Evolutionary conservation across 345 rosid species (phyloP), one percentile per base, ranked within the genome.

Genomic region (Boechera divaricarpa): DNA sequence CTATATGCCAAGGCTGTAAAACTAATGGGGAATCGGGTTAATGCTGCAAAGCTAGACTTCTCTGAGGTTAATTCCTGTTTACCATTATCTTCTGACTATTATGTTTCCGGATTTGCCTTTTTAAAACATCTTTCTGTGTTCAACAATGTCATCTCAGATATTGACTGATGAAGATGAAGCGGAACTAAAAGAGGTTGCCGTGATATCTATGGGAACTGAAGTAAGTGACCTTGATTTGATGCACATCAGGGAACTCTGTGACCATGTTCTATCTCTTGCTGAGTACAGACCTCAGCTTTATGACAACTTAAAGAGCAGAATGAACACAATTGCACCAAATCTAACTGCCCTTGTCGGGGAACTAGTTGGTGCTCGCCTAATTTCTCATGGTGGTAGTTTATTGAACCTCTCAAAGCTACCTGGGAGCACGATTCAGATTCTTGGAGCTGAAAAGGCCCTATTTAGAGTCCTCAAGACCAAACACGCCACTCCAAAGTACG

Each of bases 291-390:
- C 91, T 55, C 98, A 87, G 54, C 86, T 92, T 35, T 89, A 88
- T 63, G 99, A 92, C 70, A 88, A 88, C 69, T 42, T 92, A 47
- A 95, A 95, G 82, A 87, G 89, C 73, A 83, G 97, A 80, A 95
- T 95, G 99, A 89, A 91, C 76, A 91, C 90, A 2, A 76, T 95
- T 26, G 99, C 99, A 0, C 98, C 99, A 4, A 95, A 91, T 77
- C 91, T 95, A 86, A 92, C 99, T 76, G 90, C 90, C 41, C 87
- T 95, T 6, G 99, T 95, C 0, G 99, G 99, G 4, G 98, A 95
- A 82, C 94, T 95, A 60, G 99, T 92, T 2, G 98, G 99, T 59
- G 98, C 97, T 70, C 96, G 96, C 4, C 87, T 95, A 7, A 92
- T 95, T 32, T 96, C 98, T 16, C 98, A 91, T 67, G 96, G 97